A percentile compares a stretch with the other conserved stretches of the same genome.
Evolutionary conservation across 176 grass and related monocot genomes (phyloP).

Genomic region (Typha latifolia): DNA sequence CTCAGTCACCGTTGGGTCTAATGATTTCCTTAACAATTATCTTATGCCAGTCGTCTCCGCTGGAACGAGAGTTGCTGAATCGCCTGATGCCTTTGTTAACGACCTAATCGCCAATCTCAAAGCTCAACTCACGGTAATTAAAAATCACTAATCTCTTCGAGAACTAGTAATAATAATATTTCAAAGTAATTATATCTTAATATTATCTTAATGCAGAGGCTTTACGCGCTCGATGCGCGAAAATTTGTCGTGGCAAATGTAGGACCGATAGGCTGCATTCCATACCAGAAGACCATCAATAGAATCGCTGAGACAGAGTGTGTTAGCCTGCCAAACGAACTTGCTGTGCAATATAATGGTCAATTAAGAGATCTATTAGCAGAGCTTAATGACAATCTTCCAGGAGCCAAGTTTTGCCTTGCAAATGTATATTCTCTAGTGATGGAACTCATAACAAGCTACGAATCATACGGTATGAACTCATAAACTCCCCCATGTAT

Average conservation of each 20-base stretch:
- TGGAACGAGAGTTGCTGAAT: constrained; percentile 36
- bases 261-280: constrained; percentile 91
- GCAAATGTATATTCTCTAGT: constrained; percentile 93
- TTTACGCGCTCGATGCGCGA: constrained; percentile 59
- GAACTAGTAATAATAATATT: too few relatives aligned
- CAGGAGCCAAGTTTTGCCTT: constrained; percentile 59
- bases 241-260: constrained; percentile 91
- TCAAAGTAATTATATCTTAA: neutral
- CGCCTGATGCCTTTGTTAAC: constrained; percentile 57
- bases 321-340: constrained; percentile 70
- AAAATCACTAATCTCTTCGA: neutral
- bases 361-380: constrained; percentile 41
- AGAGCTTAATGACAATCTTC: constrained; percentile 48
- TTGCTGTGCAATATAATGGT: constrained; percentile 59
- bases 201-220: constrained; percentile 30
- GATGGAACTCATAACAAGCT: constrained; percentile 56
- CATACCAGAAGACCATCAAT: constrained; percentile 91
- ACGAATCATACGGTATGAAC: constrained; percentile 39
- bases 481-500: neutral
- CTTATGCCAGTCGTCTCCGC: constrained; percentile 68
- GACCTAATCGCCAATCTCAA: constrained; percentile 59
- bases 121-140: constrained; percentile 53
- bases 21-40: constrained; percentile 98
- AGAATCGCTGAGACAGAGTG: constrained; percentile 36
- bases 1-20: constrained; percentile 78